Evolutionary conservation across 2,329 filamentous ascomycete genomes (phyloP).

Genomic region (Sarocladium oryzae): DNA sequence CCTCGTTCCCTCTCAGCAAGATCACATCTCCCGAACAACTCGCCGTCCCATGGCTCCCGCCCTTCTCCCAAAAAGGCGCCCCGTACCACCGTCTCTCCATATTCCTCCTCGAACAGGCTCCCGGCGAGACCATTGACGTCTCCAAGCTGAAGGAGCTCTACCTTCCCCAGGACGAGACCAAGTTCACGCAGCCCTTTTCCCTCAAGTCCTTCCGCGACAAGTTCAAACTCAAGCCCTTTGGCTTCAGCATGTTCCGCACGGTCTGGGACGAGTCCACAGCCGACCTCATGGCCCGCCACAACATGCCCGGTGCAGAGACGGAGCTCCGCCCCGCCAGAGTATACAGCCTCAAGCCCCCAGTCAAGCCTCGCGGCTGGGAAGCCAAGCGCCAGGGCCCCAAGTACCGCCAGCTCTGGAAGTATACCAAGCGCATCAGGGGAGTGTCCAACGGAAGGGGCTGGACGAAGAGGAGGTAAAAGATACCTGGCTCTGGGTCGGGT

Average conservation of each 20-base stretch:
- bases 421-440: conserved; percentile 51
- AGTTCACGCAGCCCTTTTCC: conserved; percentile 43
- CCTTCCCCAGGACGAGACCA: conserved; percentile 36
- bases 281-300: conserved; percentile 77
- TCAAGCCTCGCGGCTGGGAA: conserved; percentile 59
- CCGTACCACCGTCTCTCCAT: conserved; percentile 86
- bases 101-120: conserved; percentile 74
- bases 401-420: conserved; percentile 60
- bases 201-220: conserved; percentile 69
- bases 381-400: conserved; percentile 59
- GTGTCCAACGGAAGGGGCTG: conserved; percentile 36
- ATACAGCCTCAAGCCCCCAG: conserved; percentile 56
- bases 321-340: conserved; percentile 80
- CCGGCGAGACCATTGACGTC: conserved; percentile 51
- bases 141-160: conserved; percentile 48
- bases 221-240: conserved; percentile 64
- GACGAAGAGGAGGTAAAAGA: conserved; percentile 31
- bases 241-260: conserved; percentile 80
- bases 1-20: conserved; percentile 55
- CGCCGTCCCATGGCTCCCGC: conserved; percentile 74
- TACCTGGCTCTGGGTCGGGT: not conserved
- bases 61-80: conserved; percentile 81
- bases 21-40: conserved; percentile 58
- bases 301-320: conserved; percentile 68
- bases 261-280: conserved; percentile 84